Evolutionary conservation across 306 rosid species (phyloP), one percentile per base, ranked within the genome.

Genomic region (Myrica gale): DNA sequence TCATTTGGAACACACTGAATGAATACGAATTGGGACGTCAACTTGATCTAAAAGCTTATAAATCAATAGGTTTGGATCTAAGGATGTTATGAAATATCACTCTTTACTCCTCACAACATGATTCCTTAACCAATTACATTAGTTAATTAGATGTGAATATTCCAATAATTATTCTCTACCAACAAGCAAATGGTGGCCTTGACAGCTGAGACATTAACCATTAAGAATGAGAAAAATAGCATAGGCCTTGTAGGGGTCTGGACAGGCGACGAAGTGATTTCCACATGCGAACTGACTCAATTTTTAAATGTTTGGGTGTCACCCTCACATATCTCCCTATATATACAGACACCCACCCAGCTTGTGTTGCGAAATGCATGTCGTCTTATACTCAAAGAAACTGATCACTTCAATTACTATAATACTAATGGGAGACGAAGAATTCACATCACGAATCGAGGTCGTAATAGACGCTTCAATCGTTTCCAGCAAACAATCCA

Each of bases 401-500:
- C 72, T n/a, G n/a, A n/a, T 41, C 11, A 15, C 20, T 42, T 39
- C 72, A n/a, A 57, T 9, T 8, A 57, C 5, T 46, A 68, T 20
- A 8, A 6, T 6, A 15, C 72, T 45, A 52, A 76, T 67, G 79
- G 74, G 23, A 23, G 66, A 76, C 20, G 9, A 50, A 9, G 73
- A 10, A 39, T 20, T 4, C 0, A 47, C 21, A 52, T 32, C 23
- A 26, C 19, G 12, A 76, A 9, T 76, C 37, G 51, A 51, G 68
- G 67, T 66, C 1, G 73, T 79, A 23, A 75, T 80, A 6, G 69
- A 73, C 23, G 42, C 48, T 52, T 77, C 42, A 21, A 39, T 74
- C 32, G 50, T n/a, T 20, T 51, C 7, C 17, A 58, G 16, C 50
- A 60, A 39, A 75, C 69, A 43, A 65, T 69, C 23, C 2, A 50